phyloP scores from a whole-genome alignment of 176 grass and related monocot genomes.

The Microstegium vimineum region DNA sequence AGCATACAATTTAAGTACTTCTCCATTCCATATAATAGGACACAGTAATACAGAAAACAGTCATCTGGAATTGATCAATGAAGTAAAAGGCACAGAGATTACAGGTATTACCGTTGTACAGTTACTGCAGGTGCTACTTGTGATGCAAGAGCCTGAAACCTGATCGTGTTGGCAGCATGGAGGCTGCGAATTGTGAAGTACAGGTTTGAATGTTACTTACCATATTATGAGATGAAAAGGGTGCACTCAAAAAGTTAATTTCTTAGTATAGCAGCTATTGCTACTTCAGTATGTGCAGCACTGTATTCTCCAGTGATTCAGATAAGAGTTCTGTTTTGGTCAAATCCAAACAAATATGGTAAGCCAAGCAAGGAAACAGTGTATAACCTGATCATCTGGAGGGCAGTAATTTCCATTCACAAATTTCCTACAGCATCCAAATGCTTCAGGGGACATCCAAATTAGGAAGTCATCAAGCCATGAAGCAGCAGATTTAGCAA shows the following conservation, averaged over 20 bases:
- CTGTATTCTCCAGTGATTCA: background rate
- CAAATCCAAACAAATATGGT: conserved; percentile 23
- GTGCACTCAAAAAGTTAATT: background rate
- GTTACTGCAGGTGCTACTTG: conserved; percentile 61
- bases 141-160: conserved; percentile 47
- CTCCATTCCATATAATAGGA: conserved; percentile 8
- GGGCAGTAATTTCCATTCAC: conserved; percentile 87
- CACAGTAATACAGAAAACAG: background rate
- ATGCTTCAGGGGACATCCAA: conserved; percentile 98
- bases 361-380: conserved; percentile 23
- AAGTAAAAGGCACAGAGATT: background rate
- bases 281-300: background rate
- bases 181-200: conserved; percentile 44
- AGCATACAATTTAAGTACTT: background rate
- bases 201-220: conserved; percentile 15
- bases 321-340: conserved; percentile 18
- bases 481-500: conserved; percentile 94
- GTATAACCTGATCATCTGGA: conserved; percentile 84
- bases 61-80: conserved; percentile 7
- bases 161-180: conserved; percentile 62
- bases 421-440: conserved; percentile 92
- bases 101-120: conserved; percentile 85
- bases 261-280: background rate
- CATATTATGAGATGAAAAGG: conserved; percentile 6
- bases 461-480: conserved; percentile 99